Evolutionary conservation across 805 yeast species (phyloP), one percentile per base, ranked within the genome.

Genomic region (Kodamaea neixiangensis): DNA sequence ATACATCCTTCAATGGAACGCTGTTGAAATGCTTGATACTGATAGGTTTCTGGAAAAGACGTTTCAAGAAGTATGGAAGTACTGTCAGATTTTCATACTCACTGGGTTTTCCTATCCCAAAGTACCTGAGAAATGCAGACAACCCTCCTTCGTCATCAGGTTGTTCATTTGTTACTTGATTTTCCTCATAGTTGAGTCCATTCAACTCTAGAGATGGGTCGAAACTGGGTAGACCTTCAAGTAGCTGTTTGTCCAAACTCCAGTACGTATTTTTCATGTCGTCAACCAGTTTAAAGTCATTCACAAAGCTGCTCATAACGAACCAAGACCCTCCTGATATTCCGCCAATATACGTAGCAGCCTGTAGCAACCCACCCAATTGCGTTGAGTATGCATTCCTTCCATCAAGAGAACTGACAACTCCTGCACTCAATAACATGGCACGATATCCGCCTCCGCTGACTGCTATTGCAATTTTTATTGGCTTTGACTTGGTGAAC

Each of bases 271-370:
- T 54, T 31, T 55, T 56, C 42, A 70, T 31, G 46, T 66, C 52
- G 33, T 52, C 34, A 21, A 69, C 54, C 6, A 73, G 71, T 7
- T 46, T 54, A 22, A 62, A 64, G 51, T 70, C 72, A 46, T 68
- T 66, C 1, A 69, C 60, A 21, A 64, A 66, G 45, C 65, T 68
- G 49, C 70, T 70, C 65, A 85, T 78, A 1, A 86, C 79, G 7
- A 83, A 65, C 91, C 92, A 86, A 43, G 86, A 78, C 0, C 91
- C 92, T 1, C 91, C 91, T 2, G 89, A 83, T 1, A 84, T 76
- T 0, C 90, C 90, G 0, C 82, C 77, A 9, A 86, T 69, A 60
- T 86, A 85, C 13, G 78, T 68, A 0, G 82, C 52, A 6, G 80
- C 67, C 57, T 85, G 88, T 17, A 80, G 64, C 9, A 85, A 49